Conservation (phyloP, 306 rosid species). For the Datisca glomerata region DNA sequence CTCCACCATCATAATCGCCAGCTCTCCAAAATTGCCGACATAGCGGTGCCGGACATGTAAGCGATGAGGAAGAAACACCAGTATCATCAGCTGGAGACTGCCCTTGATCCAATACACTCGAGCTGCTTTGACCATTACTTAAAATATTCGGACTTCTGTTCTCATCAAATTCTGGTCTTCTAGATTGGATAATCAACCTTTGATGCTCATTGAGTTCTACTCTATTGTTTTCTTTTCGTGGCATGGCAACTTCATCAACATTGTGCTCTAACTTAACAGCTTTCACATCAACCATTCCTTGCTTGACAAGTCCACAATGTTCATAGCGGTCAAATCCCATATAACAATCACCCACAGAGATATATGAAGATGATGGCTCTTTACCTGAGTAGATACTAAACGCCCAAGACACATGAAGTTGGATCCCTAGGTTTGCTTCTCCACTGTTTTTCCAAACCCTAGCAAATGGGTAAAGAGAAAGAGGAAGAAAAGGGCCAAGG, state of each 20-base stretch:
- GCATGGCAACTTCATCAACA: constrained; percentile 13
- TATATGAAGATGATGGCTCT: too few species aligned
- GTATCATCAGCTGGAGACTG: constrained; percentile 48
- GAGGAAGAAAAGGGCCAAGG: too few species aligned
- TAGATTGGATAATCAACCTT: constrained; percentile 10
- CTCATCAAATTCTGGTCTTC: constrained; percentile 32
- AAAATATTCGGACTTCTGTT: constrained; percentile 38
- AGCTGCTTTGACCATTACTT: constrained; percentile 47
- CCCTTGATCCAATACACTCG: constrained; percentile 64
- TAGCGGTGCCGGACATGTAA: constrained; percentile 51
- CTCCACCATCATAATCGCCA: constrained; percentile 51
- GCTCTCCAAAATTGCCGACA: constrained; percentile 92
- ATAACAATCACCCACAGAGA: too few species aligned
- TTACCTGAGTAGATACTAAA: too few species aligned
- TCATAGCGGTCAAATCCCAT: too few species aligned
- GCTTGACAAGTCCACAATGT: constrained; percentile 61
- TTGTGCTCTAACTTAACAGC: constrained; percentile 41
- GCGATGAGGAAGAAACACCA: constrained; percentile 35
- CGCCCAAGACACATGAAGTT: too few species aligned
- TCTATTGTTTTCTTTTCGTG: constrained; percentile 10
- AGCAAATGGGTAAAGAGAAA: too few species aligned
- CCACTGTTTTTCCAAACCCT: too few species aligned
- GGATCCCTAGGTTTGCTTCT: too few species aligned
- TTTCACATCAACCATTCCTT: constrained; percentile 29
- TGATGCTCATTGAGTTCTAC: constrained; percentile 10